Base-by-base conservation (phyloP, 177 flowering plant species). In the Vitis hybrid region DNA sequence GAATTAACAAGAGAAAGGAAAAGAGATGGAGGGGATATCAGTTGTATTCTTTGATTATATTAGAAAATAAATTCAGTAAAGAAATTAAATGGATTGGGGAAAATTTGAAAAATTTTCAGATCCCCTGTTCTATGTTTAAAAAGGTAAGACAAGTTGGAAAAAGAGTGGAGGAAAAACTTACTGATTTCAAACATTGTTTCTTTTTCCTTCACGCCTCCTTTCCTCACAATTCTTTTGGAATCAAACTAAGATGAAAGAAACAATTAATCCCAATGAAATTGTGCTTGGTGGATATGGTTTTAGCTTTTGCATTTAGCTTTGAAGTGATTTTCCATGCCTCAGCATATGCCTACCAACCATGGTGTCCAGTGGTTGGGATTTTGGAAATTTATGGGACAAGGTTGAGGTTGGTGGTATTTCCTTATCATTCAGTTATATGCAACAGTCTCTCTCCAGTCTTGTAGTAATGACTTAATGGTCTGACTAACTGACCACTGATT, bases 391-490 rank as follows among this genome's bases (percentile, higher is more conserved):
- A n/a, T 48, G 52, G 17, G 21, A 1, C 2, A 3, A 40, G 12
- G 19, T 15, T 52, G 54, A 52, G 72, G 70, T 27, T 55, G 79
- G 74, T 76, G 79, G 62, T 30, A 62, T 64, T 61, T 79, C 74
- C 58, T 67, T 69, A 1, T 72, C 74, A 63, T 61, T 62, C 24
- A 54, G 64, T 72, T 67, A 50, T 14, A 9, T 71, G 56, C 27
- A 30, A 57, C n/a, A 2, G 12, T 55, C 54, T 4, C 50, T 17
- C 14, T 24, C 52, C 30, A 60, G 56, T 51, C 46, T 35, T 35
- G 8, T 35, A 35, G 6, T 6, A 6, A 35, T 35, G 46, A 35
- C 46, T 35, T 35, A 6, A 35, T 35, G 46, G 0, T 35, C 46
- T 35, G 46, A 35, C 46, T 35, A 35, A 27, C 62, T 3, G 14